Evolutionary conservation across 306 rosid species (phyloP).

Genomic region (Pachyrhizus erosus): DNA sequence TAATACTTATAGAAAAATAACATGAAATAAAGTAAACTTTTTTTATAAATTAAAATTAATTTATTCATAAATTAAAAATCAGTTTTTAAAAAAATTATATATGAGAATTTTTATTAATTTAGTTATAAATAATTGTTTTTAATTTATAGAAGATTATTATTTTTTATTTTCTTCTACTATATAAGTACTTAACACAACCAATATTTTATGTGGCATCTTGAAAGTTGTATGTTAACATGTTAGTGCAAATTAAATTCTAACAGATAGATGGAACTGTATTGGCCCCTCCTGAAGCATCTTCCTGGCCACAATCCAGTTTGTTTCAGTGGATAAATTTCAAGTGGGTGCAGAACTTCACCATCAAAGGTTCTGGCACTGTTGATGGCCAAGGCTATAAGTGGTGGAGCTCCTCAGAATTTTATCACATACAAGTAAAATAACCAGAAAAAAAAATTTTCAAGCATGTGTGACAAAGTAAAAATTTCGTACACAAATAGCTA

Average conservation of each 20-base stretch:
- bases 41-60: too few relatives aligned
- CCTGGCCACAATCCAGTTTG: slow-evolving; percentile 79
- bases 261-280: slow-evolving; percentile 89
- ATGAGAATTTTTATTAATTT: too few relatives aligned
- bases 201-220: slow-evolving; percentile 20
- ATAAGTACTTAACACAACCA: too few relatives aligned
- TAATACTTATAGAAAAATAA: too few relatives aligned
- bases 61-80: too few relatives aligned
- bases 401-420: slow-evolving; percentile 61
- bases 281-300: slow-evolving; percentile 71
- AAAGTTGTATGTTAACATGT: background rate
- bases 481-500: background rate
- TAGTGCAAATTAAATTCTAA: slow-evolving; percentile 34
- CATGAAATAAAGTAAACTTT: too few relatives aligned
- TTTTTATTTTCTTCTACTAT: too few relatives aligned
- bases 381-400: slow-evolving; percentile 88
- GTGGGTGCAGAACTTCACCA: slow-evolving; percentile 76
- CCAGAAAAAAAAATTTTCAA: background rate
- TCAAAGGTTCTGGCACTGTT: slow-evolving; percentile 80
- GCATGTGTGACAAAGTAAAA: background rate
- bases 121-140: too few relatives aligned
- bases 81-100: too few relatives aligned
- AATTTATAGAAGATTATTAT: too few relatives aligned
- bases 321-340: slow-evolving; percentile 93
- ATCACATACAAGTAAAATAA: slow-evolving; percentile 53